Conservation (phyloP, 805 yeast genomes). For the Scheffersomyces coipomensis region DNA sequence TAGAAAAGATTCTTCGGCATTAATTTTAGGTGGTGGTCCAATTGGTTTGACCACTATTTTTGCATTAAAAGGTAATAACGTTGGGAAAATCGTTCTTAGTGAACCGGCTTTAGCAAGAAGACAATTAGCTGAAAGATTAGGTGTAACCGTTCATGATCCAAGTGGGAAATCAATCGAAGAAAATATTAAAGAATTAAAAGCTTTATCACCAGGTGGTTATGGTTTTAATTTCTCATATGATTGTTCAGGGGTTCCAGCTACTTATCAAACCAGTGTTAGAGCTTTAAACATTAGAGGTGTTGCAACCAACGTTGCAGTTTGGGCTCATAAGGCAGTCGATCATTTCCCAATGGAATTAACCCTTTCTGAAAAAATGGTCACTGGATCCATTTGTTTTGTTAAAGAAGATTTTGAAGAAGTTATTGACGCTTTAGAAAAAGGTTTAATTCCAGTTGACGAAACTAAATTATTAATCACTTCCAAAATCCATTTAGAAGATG, state of each 20-base stretch:
- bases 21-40: slow-evolving; percentile 64
- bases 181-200: slow-evolving; percentile 33
- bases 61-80: slow-evolving; percentile 46
- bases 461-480: slow-evolving; percentile 53
- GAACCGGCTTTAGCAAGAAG: slow-evolving; percentile 60
- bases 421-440: slow-evolving; percentile 46
- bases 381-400: slow-evolving; percentile 64
- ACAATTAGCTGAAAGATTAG: slow-evolving; percentile 51
- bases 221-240: slow-evolving; percentile 54
- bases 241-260: slow-evolving; percentile 54
- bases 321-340: slow-evolving; percentile 52
- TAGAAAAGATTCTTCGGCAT: slow-evolving; percentile 43
- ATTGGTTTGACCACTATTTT: slow-evolving; percentile 58
- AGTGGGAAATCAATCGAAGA: slow-evolving; percentile 31
- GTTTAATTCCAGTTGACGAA: slow-evolving; percentile 43
- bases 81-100: slow-evolving; percentile 46
- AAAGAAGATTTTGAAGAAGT: slow-evolving; percentile 58
- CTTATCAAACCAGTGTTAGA: slow-evolving; percentile 50
- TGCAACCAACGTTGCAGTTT: slow-evolving; percentile 64
- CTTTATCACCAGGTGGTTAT: slow-evolving; percentile 35
- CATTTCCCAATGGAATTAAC: slow-evolving; percentile 58
- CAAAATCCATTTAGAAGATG: slow-evolving; percentile 47
- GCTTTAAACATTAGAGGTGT: slow-evolving; percentile 54
- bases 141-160: slow-evolving; percentile 54
- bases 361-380: slow-evolving; percentile 50